These are phyloP conservation scores for Termitomyces sp. DNA, from an alignment of 768 basidiomycete genomes.

Conservation along the genomic window DNA sequence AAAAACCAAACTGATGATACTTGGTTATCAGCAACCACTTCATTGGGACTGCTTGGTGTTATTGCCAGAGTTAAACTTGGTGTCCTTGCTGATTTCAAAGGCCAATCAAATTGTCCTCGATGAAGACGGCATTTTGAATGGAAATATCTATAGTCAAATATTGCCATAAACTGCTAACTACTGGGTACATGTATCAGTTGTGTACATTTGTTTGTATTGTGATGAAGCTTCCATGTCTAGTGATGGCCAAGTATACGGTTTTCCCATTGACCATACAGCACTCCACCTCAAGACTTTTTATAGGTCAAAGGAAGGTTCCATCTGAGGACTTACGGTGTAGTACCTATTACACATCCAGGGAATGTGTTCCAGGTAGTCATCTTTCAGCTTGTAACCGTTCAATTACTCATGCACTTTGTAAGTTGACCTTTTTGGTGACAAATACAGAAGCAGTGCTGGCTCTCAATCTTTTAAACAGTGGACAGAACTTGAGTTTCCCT, in stretches of 20 bases:
- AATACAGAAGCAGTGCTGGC: slow-evolving; percentile 22
- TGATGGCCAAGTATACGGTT: slow-evolving; percentile 27
- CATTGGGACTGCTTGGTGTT: slow-evolving; percentile 29
- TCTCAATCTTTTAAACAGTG: slow-evolving; percentile 21
- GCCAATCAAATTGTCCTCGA: slow-evolving; percentile 27
- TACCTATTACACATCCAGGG: slow-evolving; percentile 20
- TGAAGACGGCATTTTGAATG: slow-evolving; percentile 25
- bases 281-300: background rate
- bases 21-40: slow-evolving; percentile 32
- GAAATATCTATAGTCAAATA: slow-evolving; percentile 24
- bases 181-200: slow-evolving; percentile 20
- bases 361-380: slow-evolving; percentile 27
- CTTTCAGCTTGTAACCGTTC: background rate
- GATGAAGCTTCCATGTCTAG: slow-evolving; percentile 9
- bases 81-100: slow-evolving; percentile 29
- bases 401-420: background rate
- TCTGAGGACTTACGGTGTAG: slow-evolving; percentile 26
- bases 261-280: background rate
- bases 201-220: background rate
- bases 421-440: slow-evolving; percentile 31
- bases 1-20: slow-evolving; percentile 24
- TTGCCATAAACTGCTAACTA: slow-evolving; percentile 33
- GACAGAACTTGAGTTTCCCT: slow-evolving; percentile 25
- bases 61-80: slow-evolving; percentile 26
- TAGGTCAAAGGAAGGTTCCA: slow-evolving; percentile 31